Base-by-base conservation (phyloP, 371 early-diverging fungal species). In the Dichotomocladium elegans region DNA sequence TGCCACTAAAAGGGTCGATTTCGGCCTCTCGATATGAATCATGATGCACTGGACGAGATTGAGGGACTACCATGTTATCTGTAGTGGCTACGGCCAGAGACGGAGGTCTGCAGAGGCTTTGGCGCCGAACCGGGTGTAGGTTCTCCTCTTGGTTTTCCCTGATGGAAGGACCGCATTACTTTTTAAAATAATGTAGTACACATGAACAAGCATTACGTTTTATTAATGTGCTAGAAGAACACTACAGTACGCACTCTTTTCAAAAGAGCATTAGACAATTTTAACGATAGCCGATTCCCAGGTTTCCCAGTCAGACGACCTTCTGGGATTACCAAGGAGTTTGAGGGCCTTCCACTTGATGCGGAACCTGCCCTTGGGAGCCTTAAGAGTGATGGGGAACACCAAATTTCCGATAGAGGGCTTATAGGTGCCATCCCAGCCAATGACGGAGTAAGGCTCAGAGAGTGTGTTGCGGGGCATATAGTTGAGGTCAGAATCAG, bases 231-330 rank as follows among this genome's bases (percentile, higher is more conserved):
- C 7, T 37, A 37, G 37, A 37, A 17, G 37, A 12, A n/a, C n/a
- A 37, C 21, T 17, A 37, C n/a, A 37, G 37, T 37, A 37, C 37
- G n/a, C n/a, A n/a, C n/a, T n/a, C n/a, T n/a, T n/a, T n/a, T n/a
- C 21, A 41, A 44, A 35, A 17, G 10, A 48, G 2, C 12, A 48
- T 45, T 53, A 53, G 15, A 52, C 40, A 31, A 60, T 45, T 30
- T 60, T 14, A 24, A 74, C 68, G 12, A 37, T 47, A 31, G 59
- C 55, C n/a, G 74, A 67, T 12, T 48, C 57, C 70, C 70, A 70
- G 44, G 45, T 47, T 33, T 74, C 64, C 60, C 59, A 66, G 34
- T 74, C 71, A 6, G 29, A 4, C 4, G 45, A 22, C 28, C 55
- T 59, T 17, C 61, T 50, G 26, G 66, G 62, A 37, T 66, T 35